Conservation (phyloP, 352 stramenopile genomes). For the Phytopythium sindhum region DNA sequence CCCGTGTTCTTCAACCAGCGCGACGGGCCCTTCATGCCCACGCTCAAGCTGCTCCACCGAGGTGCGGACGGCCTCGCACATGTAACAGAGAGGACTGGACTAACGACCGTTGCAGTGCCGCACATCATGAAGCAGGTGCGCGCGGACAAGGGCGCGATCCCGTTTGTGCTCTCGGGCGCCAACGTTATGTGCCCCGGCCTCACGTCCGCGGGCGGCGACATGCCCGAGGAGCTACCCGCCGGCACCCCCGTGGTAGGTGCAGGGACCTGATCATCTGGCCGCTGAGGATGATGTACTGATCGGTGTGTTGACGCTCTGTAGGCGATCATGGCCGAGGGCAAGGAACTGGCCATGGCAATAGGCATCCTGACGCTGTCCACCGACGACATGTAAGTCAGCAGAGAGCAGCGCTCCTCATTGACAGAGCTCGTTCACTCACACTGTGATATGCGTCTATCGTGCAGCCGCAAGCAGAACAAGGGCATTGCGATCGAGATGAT, state of each 20-base stretch:
- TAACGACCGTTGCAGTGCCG: constrained; percentile 44
- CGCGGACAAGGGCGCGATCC: constrained; percentile 97
- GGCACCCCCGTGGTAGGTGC: constrained; percentile 82
- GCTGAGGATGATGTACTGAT: background rate
- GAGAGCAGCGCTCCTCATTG: constrained; percentile 14
- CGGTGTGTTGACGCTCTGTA: constrained; percentile 10
- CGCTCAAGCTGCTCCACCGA: constrained; percentile 94
- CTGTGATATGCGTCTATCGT: constrained; percentile 4
- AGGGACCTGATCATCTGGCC: background rate
- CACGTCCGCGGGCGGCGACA: constrained; percentile 92
- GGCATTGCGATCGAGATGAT: constrained; percentile 95
- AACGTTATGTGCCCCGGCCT: constrained; percentile 99
- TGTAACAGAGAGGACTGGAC: too few species aligned
- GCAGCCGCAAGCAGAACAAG: constrained; percentile 93
- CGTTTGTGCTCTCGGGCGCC: constrained; percentile 95
- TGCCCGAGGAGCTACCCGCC: constrained; percentile 85
- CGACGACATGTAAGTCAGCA: constrained; percentile 84
- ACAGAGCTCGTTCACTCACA: background rate
- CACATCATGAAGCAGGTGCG: constrained; percentile 92
- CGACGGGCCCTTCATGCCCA: constrained; percentile 97
- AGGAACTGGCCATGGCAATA: constrained; percentile 95
- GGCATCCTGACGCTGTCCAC: constrained; percentile 96
- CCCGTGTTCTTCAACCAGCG: constrained; percentile 96
- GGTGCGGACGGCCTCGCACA: constrained; percentile 27
- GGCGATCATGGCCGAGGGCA: constrained; percentile 97